phyloP scores from a whole-genome alignment of 2,329 filamentous ascomycete species.

The Pseudogymnoascus sp. region DNA sequence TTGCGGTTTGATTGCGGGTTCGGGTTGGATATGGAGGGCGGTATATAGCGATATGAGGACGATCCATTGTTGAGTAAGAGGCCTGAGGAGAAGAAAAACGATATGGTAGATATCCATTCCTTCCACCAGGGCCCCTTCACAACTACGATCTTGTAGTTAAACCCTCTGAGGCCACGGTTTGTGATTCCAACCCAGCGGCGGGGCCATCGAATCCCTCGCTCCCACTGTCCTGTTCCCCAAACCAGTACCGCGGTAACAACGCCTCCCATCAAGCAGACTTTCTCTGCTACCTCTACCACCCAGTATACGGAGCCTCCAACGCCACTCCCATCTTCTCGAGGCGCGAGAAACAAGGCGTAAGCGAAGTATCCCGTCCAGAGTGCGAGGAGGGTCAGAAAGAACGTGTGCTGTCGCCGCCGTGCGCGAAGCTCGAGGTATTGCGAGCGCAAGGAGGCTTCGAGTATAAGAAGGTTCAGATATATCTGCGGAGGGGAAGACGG shows the following conservation, averaged over 20 bases:
- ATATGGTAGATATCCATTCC: slow-evolving; percentile 63
- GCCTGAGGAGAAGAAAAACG: slow-evolving; percentile 71
- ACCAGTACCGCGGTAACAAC: slow-evolving; percentile 79
- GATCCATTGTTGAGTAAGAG: slow-evolving; percentile 59
- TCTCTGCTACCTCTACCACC: slow-evolving; percentile 84
- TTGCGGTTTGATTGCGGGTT: slow-evolving; percentile 30
- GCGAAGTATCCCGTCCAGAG: slow-evolving; percentile 78
- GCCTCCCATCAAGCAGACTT: slow-evolving; percentile 84
- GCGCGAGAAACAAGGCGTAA: slow-evolving; percentile 88
- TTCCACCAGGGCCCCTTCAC: slow-evolving; percentile 75
- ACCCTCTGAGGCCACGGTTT: slow-evolving; percentile 79
- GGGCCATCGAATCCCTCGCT: slow-evolving; percentile 89
- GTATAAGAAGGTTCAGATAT: slow-evolving; percentile 94
- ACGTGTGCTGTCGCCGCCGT: slow-evolving; percentile 82
- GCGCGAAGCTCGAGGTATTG: slow-evolving; percentile 89
- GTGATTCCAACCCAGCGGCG: slow-evolving; percentile 81
- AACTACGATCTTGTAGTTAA: slow-evolving; percentile 95
- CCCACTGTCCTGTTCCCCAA: slow-evolving; percentile 95
- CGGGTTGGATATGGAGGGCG: slow-evolving; percentile 53
- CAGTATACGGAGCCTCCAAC: slow-evolving; percentile 93
- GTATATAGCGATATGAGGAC: slow-evolving; percentile 70
- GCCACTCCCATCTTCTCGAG: slow-evolving; percentile 86
- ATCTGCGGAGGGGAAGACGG: slow-evolving; percentile 45
- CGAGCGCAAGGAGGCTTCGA: slow-evolving; percentile 85
- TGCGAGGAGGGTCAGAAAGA: slow-evolving; percentile 74